Evolutionary conservation across 2,329 filamentous ascomycete species (phyloP).

Genomic region (Beauveria asiatica): DNA sequence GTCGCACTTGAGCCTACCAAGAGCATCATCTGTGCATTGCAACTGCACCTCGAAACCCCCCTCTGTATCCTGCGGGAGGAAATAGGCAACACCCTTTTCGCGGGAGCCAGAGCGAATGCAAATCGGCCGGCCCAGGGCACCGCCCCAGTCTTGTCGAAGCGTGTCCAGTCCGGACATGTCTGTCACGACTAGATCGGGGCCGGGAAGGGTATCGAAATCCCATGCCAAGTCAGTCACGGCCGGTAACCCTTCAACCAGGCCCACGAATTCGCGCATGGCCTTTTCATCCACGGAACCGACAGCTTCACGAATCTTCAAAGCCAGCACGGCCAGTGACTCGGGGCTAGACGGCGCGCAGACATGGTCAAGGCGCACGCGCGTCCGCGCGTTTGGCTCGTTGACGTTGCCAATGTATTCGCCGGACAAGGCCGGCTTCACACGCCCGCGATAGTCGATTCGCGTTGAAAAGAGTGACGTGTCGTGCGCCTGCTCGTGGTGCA

Average conservation of each 20-base stretch:
- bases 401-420: background rate
- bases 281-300: background rate
- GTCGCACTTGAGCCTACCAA: background rate
- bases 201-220: background rate
- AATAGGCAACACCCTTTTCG: background rate
- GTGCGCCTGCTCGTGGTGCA: background rate
- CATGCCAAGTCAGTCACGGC: background rate
- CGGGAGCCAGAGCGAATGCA: background rate
- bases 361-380: background rate
- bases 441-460: background rate
- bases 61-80: background rate
- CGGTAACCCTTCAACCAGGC: background rate
- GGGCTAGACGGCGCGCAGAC: background rate
- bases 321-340: background rate
- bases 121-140: background rate
- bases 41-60: conserved; percentile 2
- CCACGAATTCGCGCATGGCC: background rate
- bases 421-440: background rate
- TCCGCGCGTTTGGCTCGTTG: background rate
- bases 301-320: background rate
- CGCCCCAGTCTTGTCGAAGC: background rate
- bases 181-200: background rate
- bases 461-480: background rate
- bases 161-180: background rate
- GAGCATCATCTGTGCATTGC: background rate